Conservation (phyloP, 805 yeast species). For the Blastobotrys robertii region DNA sequence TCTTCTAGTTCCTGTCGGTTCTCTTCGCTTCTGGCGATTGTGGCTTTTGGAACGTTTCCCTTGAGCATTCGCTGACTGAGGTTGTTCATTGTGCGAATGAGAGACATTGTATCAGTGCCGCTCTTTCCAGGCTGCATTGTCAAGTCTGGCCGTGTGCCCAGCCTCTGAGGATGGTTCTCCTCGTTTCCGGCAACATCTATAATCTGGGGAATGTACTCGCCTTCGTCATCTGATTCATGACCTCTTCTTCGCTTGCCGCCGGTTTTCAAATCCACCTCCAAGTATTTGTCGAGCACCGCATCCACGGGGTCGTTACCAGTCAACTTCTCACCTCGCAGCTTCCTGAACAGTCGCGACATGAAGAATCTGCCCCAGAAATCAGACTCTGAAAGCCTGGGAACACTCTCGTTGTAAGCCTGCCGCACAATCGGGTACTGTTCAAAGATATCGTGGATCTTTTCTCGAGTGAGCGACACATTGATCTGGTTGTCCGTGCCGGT, state of each 20-base stretch:
- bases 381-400: slow-evolving; percentile 80
- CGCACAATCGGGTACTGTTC: slow-evolving; percentile 88
- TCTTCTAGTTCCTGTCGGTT: slow-evolving; percentile 11
- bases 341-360: slow-evolving; percentile 77
- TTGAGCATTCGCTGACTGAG: slow-evolving; percentile 69
- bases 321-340: slow-evolving; percentile 80
- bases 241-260: slow-evolving; percentile 2
- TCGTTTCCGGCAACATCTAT: slow-evolving; percentile 75
- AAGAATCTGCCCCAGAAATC: slow-evolving; percentile 96
- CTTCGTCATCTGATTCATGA: slow-evolving; percentile 13
- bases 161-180: slow-evolving; percentile 64
- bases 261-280: slow-evolving; percentile 51
- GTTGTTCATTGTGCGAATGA: slow-evolving; percentile 82
- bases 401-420: slow-evolving; percentile 81
- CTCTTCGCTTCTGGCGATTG: slow-evolving; percentile 3
- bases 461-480: slow-evolving; percentile 84
- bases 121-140: slow-evolving; percentile 65
- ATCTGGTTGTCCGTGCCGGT: slow-evolving; percentile 90
- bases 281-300: slow-evolving; percentile 71
- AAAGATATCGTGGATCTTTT: slow-evolving; percentile 80
- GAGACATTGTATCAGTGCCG: slow-evolving; percentile 59
- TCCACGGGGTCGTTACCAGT: slow-evolving; percentile 74
- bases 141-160: slow-evolving; percentile 78
- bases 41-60: slow-evolving; percentile 1
- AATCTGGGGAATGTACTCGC: slow-evolving; percentile 50